Evolutionary conservation across 106 monocot genomes (phyloP), one percentile per base, ranked within the genome.

Genomic region (Allium cepa): DNA sequence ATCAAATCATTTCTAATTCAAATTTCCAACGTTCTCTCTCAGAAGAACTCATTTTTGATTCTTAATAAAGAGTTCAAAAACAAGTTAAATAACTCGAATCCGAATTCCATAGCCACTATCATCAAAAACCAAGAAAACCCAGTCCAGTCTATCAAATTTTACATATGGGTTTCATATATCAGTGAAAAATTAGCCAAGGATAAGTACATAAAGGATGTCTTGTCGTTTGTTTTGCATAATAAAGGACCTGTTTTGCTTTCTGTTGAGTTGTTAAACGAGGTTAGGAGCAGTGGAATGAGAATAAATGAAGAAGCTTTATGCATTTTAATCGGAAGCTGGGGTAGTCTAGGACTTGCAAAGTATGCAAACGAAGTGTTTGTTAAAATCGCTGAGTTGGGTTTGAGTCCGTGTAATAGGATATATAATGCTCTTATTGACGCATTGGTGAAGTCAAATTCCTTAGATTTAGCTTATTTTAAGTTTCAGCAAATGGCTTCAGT

Each of bases 401-500:
- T 89, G 57, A 82, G 72, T 66, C 86, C 84, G 4, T 88, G 64
- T 63, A 87, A 88, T 3, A 59, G 82, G 26, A 14, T 92, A 14
- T 92, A 92, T 63, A 99, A 99, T 59, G 62, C 87, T 10, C 79
- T 92, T 4, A 99, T 99, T n/a, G 80, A 84, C 52, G 84, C 92
- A 14, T 51, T 92, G 71, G 81, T 99, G 58, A 82, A 76, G 64
- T 61, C 97, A 3, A 79, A 87, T 59, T 86, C 82, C 7, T 75
- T 99, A 9, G 92, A 99, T 73, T 63, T 84, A 9, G 92, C 92
- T 49, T 99, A 99, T 64, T 75, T 87, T 50, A 92, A 83, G 76
- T 99, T 92, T 71, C 89, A 92, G 47, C 97, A 99, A 61, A 99
- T 99, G 97, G 67, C 75, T n/a, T 86, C 97, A 6, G 87, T 92